phyloP scores from a whole-genome alignment of 176 grass and related monocot genomes.

The Carex kokanica region DNA sequence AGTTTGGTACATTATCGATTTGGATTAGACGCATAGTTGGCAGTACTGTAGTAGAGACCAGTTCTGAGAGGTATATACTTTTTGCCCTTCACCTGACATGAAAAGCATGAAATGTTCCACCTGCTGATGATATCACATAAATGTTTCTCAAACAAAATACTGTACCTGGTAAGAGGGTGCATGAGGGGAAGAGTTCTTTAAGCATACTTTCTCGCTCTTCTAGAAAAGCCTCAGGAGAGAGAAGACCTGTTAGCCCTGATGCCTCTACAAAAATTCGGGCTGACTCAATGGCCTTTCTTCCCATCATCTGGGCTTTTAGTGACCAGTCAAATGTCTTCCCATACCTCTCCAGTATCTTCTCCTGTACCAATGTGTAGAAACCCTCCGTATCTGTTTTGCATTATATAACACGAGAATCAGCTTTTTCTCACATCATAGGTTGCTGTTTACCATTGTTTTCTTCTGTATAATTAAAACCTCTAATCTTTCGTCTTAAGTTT shows the following conservation, averaged over 20 bases:
- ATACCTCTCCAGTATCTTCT: constrained; percentile 79
- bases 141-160: constrained; percentile 7
- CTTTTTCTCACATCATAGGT: background rate
- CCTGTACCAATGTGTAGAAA: constrained; percentile 92
- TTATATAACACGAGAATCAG: background rate
- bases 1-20: background rate
- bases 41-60: background rate
- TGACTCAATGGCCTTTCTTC: constrained; percentile 76
- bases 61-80: background rate
- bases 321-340: constrained; percentile 91
- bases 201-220: constrained; percentile 86
- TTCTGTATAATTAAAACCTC: background rate
- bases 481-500: background rate
- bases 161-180: constrained; percentile 59
- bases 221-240: constrained; percentile 74
- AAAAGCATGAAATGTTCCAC: background rate
- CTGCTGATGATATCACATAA: background rate
- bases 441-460: background rate
- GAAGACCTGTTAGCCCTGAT: constrained; percentile 56
- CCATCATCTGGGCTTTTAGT: constrained; percentile 95
- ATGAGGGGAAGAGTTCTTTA: constrained; percentile 80
- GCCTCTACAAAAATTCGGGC: constrained; percentile 76
- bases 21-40: background rate
- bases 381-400: constrained; percentile 69
- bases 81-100: background rate